Percentiles rank a stretch among this genome's conserved stretches.
phyloP scores from a whole-genome alignment of 441 rosid genomes.

The Hura crepitans region DNA sequence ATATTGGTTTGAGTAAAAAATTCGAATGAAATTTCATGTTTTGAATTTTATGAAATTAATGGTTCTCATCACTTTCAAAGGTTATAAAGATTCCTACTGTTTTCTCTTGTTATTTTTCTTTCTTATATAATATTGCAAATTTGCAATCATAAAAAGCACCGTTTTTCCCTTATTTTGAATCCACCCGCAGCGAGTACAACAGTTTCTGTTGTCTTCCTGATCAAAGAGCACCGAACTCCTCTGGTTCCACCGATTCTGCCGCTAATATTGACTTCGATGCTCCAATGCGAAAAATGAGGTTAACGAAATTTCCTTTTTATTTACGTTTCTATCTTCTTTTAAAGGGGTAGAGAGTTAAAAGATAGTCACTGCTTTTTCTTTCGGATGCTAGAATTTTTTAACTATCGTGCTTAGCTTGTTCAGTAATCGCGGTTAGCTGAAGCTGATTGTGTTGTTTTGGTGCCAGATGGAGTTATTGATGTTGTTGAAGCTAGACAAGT shows the following conservation, averaged over 20 bases:
- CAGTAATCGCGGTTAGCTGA: neutral
- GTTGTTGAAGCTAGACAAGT: constrained; percentile 54
- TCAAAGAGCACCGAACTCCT: constrained; percentile 54
- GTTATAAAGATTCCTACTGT: no score
- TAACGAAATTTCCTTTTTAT: neutral
- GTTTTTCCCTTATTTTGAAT: no score
- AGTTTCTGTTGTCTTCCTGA: constrained; percentile 60
- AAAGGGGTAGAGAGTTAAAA: constrained; percentile 14
- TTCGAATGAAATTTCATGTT: no score
- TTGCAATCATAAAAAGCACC: no score
- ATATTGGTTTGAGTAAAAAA: no score
- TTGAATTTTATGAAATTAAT: no score
- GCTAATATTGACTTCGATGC: constrained; percentile 58
- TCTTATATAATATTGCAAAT: no score
- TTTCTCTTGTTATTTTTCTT: no score
- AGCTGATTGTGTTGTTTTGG: neutral
- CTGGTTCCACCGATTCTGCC: constrained; percentile 48
- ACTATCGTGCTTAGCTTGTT: neutral
- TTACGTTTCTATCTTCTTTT: constrained; percentile 15
- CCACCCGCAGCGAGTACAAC: no score
- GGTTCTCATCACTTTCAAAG: no score
- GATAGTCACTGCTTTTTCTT: constrained; percentile 9
- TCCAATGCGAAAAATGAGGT: constrained; percentile 72
- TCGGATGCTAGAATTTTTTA: neutral
- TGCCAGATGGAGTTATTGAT: constrained; percentile 75